Evolutionary conservation across 768 basidiomycete species (phyloP), one percentile per base, ranked within the genome.

Genomic region (Tricholoma terreum): DNA sequence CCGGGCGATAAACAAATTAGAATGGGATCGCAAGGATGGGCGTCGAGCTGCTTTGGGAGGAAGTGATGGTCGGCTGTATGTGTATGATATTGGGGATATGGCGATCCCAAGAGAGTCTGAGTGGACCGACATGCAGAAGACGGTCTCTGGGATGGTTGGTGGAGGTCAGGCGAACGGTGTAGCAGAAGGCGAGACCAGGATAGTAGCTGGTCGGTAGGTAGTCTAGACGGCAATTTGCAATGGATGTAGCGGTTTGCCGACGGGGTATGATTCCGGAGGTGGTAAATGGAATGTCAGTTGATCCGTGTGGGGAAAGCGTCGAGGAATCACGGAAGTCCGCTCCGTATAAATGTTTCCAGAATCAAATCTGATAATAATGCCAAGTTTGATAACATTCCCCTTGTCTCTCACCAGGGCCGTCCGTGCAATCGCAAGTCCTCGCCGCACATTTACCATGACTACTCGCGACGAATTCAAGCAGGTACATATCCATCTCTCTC

Each of bases 31-130:
- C 53, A 92, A 95, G 66, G 93, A 98, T 54, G 95, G 94, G 0
- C 84, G 92, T 34, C 85, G 94, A 22, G 94, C 84, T 2, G 96
- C 90, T 1, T 71, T 98, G 27, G 97, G 96, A 30, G 90, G 92
- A 3, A 92, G 91, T 61, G 96, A 98, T 61, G 97, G 97, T 12
- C 85, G 83, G 61, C 73, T 99, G 58, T 96, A 97, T 72, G 81
- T 99, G 34, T 98, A 96, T 69, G 96, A 98, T 68, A 85, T 98
- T 60, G 93, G 94, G 10, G 94, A 98, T 65, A 85, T 91, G 80
- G 89, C 85, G 0, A 79, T 90, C 21, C 92, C 95, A 1, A 76
- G 92, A 56, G 96, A 98, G 72, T 80, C 84, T 5, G 96, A 98
- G 71, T 98, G 96, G 96, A 83, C 85, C 2, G 93, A 97, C 60